Evolutionary conservation across 2,329 filamentous ascomycete species (phyloP), one percentile per base, ranked within the genome.

Genomic region (Penicillium sumatraense): DNA sequence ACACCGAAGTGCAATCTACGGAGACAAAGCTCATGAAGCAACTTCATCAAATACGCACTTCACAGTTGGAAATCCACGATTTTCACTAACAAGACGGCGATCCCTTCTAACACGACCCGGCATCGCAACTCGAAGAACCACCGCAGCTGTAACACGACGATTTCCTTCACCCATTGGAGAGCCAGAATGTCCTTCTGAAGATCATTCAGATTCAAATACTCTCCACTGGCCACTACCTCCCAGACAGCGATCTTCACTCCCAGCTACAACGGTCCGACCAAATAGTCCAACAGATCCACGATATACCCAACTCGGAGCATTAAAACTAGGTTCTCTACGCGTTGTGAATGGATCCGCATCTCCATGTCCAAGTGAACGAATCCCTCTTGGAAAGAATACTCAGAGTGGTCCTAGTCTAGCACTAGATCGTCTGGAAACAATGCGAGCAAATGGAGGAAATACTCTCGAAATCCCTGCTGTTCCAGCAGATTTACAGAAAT

Each of bases 271-370:
- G 31, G 41, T 24, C 38, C 51, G 68, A 63, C 44, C 69, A 56
- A 45, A 58, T 53, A 54, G 73, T 62, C 53, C 73, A 53, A 33
- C 66, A 45, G 55, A 72, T 66, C 36, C 65, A 61, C 44, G 68
- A 62, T 76, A 76, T 53, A 74, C 73, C n/a, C 73, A 75, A 53
- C 55, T 76, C n/a, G 73, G 73, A 16, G 68, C 67, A 6, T 62
- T 76, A n/a, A 75, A 75, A 46, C 56, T 73, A 21, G 73, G 73
- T 9, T 75, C 73, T n/a, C 51, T 76, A 26, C 71, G 73, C 20
- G 70, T 76, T 7, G 73, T 76, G 6, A 76, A 76, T 52, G 70
- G 71, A 5, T 70, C 70, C 20, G 63, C 64, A n/a, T 75, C 73
- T 10, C 72, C 73, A 9, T 72, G 69, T 27, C 66, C 72, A 10